Base-by-base conservation (phyloP, 1,139 yeast genomes). In the Pichia sp. region DNA sequence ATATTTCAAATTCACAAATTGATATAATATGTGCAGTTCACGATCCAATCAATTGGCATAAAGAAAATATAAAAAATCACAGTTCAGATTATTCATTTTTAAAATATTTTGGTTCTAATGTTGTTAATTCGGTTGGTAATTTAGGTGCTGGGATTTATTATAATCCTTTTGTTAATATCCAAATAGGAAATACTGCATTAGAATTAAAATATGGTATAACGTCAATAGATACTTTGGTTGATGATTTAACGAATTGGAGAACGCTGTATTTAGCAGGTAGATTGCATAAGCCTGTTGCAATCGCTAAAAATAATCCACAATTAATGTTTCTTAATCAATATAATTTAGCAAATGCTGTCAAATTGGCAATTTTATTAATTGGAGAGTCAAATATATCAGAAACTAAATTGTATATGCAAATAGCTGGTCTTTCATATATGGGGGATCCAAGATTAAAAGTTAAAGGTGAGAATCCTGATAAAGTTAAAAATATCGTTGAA, bases 101-200 rank as follows among this genome's bases (percentile, higher is more conserved):
- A 45, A 73, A 76, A 48, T 65, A 63, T 41, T 69, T 82, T 9
- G 94, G 96, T 0, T 68, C 87, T 1, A 66, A 74, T 9, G 65
- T 73, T 1, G 72, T 90, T 1, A 71, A 84, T 10, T 62, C 60
- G 40, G 71, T 87, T 22, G 92, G 85, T 57, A 75, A 76, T 37
- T 56, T 78, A n/a, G 97, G 96, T 1, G 92, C 94, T 0, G 97
- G 97, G 4, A 82, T 92, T 5, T 94, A 90, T 62, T 94, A 87
- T 68, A 94, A 92, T 60, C 97, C 99, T 4, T 92, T 76, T 63
- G 87, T 86, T 4, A 72, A 74, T 37, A 70, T 90, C 48, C 71
- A 74, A 42, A 16, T 45, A 2, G 31, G 47, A 11, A 40, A 43
- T 3, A 40, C 35, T 4, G 52, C 60, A 16, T 69, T 76, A 41